Base-by-base conservation (phyloP, 805 yeast genomes). In the Nematodospora valgi region DNA sequence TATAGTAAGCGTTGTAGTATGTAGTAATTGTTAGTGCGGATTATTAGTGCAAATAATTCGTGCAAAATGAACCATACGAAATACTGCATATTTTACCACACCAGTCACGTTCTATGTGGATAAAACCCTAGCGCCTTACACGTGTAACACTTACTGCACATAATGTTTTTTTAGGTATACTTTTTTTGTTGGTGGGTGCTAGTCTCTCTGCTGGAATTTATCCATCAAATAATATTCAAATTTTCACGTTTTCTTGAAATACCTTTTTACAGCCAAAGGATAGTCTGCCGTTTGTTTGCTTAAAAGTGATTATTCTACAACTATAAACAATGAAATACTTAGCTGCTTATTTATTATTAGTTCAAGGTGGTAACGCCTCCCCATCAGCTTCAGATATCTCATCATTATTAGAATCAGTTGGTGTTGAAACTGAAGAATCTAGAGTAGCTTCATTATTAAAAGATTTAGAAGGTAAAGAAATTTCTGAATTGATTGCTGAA, bases 311-410 rank as follows among this genome's bases (percentile, higher is more conserved):
- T 80, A 80, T 80, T 80, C 82, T 77, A 66, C 49, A 37, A 23
- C 35, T 22, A 35, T 30, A 37, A 38, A 44, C 34, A 38, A 43
- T 88, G 97, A 93, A 88, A 86, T 91, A 91, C 82, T 84, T 93
- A 76, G 98, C 98, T 76, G 98, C 98, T 73, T 93, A 93, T 80
- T 84, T 93, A 74, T 84, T 91, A 76, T 82, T 93, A 74, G 88
- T 83, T 76, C 88, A 93, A 70, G 96, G 96, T 73, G 98, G 98
- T 70, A 82, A 80, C 78, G 69, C 88, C 67, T 64, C 93, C 60
- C 98, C 98, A 74, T 76, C 95, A 56, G 94, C 95, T 58, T 80
- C 84, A 63, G 91, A 87, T 71, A 78, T 93, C 78, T 74, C 86
- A 72, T 60, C 82, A 56, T 83, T 93, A 61, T 81, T 93, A 66